Base-by-base conservation (phyloP, 2,329 filamentous ascomycete genomes). In the Mariannaea elegans region DNA sequence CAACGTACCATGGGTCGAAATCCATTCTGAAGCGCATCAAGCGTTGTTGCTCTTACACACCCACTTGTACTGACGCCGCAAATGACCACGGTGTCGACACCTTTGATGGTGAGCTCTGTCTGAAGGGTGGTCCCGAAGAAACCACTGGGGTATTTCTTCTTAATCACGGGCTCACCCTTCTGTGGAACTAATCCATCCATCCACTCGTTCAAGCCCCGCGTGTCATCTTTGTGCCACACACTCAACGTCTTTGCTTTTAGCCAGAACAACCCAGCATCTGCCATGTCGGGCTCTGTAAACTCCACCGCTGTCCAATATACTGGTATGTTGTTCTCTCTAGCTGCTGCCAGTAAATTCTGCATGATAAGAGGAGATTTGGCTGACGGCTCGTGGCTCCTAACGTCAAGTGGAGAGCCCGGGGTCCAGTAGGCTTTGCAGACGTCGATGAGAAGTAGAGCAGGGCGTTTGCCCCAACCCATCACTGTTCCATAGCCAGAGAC, bases 1-100 rank as follows among this genome's bases (percentile, higher is more conserved):
- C 1, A 46, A 65, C 76, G 60, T 56, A 79, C 78, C 77, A 81
- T 81, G 13, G 78, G 77, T 41, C 78, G 71, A 45, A 77, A 80
- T 1, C 79, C 79, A 55, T 75, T 56, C 56, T 78, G 77, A 75
- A 81, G 78, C 3, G 78, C 74, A 59, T 82, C 80, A 49, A 82
- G 63, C 2, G 78, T 76, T 13, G 72, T 78, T 1, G 79, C 79
- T 47, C 80, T 72, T 50, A 82, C 79, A 63, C 80, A 81, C 1
- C 80, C 80, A 58, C 75, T 78, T 13, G 79, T 82, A 68, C 78
- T 80, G 39, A 82, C 80, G 16, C 80, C 80, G 61, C 79, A 81
- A 14, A 82, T 70, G 7, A 82, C 77, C 19, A 81, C 65, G 7
- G 78, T 80, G 59, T 82, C 78, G n/a, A 78, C 69, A 24, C 72